Base-by-base conservation (phyloP, 805 yeast genomes). In the Starmerella apis region DNA sequence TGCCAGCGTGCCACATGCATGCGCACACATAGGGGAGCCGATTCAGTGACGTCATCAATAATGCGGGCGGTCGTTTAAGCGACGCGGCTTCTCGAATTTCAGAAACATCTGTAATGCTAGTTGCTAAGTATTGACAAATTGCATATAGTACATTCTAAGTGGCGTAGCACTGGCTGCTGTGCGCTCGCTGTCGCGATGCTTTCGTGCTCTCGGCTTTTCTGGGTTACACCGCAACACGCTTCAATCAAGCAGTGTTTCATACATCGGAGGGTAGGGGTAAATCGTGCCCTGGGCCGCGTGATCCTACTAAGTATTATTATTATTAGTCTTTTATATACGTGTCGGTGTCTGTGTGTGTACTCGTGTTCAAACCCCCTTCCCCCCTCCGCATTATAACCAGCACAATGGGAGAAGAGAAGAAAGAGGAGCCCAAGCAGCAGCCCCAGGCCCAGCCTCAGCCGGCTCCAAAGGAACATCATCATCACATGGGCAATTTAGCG, bases 401-500 rank as follows among this genome's bases (percentile, higher is more conserved):
- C 16, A 24, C 42, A 30, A 50, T 46, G 50, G 46, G 46, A 22
- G 53, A 33, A n/a, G 44, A 41, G 23, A 44, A 52, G 42, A 52
- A 45, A 41, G 59, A 52, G 48, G 57, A 43, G 33, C 58, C 48
- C 33, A 59, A 49, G 48, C 55, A 50, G 48, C 55, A 53, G 54
- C 58, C 43, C 22, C 54, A 51, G 50, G 20, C 22, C 22, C 41
- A 19, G 43, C 30, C 43, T 13, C 43, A 19, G 27, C 41, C 6
- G 22, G 55, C 54, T 51, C 58, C 43, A 20, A 48, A 43, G 14
- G 42, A 46, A 27, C 50, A 47, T 22, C 38, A 47, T 22, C 38
- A 47, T 18, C 52, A 63, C 18, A 51, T 57, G 39, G 62, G 63
- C 23, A 62, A 57, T 13, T 56, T 81, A 51, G 94, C 92, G 27